A percentile compares a stretch with the other conserved stretches of the same genome.
These are phyloP conservation scores for Centrapalus pauciflorus DNA, from an alignment of 129 eudicot genomes.

Conservation along the genomic window DNA sequence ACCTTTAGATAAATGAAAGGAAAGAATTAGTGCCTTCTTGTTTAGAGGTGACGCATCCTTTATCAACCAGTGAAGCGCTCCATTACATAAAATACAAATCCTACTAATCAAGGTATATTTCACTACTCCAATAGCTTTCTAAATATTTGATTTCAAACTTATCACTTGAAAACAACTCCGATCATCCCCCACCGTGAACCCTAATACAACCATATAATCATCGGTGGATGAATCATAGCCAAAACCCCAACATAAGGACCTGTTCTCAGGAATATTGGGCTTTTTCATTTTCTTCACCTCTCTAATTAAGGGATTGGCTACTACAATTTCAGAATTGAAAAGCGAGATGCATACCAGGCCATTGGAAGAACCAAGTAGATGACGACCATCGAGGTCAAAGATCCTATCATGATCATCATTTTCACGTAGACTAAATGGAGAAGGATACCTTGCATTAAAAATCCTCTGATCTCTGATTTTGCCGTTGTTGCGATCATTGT, in stretches of 20 bases:
- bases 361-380: constrained; percentile 19
- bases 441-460: neutral
- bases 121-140: constrained; percentile 15
- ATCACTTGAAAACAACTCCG: constrained; percentile 5
- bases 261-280: neutral
- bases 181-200: neutral
- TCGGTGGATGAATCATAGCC: constrained; percentile 23
- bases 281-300: constrained; percentile 6
- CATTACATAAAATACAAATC: constrained; percentile 18
- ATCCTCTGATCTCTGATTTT: neutral
- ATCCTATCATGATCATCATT: no score
- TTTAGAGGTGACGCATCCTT: neutral
- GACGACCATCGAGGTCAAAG: no score
- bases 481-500: neutral
- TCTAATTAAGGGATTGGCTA: constrained; percentile 18
- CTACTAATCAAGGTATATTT: neutral
- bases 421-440: neutral
- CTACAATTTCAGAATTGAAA: neutral
- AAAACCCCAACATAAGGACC: constrained; percentile 9
- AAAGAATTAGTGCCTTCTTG: neutral
- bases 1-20: constrained; percentile 11
- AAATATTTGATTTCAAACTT: constrained; percentile 12
- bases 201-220: constrained; percentile 19
- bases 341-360: constrained; percentile 11
- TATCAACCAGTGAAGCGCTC: constrained; percentile 17